These are phyloP conservation scores for Rauvolfia tetraphylla DNA, from an alignment of 257 asterid genomes.

Conservation along the genomic window DNA sequence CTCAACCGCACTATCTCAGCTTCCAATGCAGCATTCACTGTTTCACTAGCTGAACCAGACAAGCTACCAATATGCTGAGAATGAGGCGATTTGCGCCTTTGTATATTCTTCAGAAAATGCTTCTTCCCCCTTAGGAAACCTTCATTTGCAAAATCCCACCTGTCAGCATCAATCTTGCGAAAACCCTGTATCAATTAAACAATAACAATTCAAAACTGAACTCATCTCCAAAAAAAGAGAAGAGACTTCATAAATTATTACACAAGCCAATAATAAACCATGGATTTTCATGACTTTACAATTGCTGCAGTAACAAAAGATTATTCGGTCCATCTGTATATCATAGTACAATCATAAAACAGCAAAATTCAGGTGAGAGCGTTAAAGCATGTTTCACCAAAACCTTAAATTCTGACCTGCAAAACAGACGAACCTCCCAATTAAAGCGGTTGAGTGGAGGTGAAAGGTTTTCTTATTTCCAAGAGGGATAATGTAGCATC, in stretches of 20 bases:
- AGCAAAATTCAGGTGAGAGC: not conserved
- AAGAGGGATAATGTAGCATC: conserved; percentile 25
- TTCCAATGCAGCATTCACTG: conserved; percentile 38
- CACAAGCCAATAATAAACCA: conserved; percentile 22
- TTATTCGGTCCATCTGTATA: conserved; percentile 19
- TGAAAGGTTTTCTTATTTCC: conserved; percentile 24
- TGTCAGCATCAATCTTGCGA: conserved; percentile 71
- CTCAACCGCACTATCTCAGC: conserved; percentile 55
- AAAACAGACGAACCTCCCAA: conserved; percentile 43
- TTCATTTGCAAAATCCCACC: conserved; percentile 79
- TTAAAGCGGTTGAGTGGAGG: conserved; percentile 28
- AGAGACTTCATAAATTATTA: not conserved
- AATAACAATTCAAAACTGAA: conserved; percentile 7
- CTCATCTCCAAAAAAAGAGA: not conserved
- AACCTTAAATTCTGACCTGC: conserved; percentile 58
- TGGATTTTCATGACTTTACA: conserved; percentile 25
- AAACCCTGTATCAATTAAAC: conserved; percentile 50
- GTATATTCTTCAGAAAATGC: conserved; percentile 64
- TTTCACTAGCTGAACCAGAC: conserved; percentile 32
- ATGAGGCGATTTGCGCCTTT: conserved; percentile 63
- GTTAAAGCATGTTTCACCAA: conserved; percentile 20
- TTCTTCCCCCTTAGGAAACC: conserved; percentile 63
- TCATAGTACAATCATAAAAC: conserved; percentile 5
- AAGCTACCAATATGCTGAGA: conserved; percentile 54
- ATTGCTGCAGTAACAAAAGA: conserved; percentile 30